Conservation (phyloP, 2,329 filamentous ascomycete species). For the Colletotrichum viniferum region DNA sequence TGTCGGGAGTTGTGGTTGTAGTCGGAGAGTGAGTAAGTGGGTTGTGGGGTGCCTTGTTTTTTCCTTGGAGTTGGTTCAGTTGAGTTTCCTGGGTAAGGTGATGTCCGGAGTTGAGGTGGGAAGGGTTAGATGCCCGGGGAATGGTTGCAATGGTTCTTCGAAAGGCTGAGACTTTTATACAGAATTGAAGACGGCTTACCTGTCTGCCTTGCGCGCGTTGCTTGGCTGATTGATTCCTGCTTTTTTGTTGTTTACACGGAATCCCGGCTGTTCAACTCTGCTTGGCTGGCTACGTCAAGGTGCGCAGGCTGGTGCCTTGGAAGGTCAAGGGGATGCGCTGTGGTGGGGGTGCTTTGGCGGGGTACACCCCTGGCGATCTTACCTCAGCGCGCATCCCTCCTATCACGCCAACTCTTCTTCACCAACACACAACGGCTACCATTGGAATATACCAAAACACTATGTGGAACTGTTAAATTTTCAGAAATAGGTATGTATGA, state of each 20-base stretch:
- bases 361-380: conserved; percentile 1
- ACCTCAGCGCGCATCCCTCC: neutral
- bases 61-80: neutral
- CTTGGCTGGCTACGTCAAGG: conserved; percentile 18
- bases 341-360: conserved; percentile 10
- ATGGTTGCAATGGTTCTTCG: neutral
- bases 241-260: conserved; percentile 14
- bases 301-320: conserved; percentile 10
- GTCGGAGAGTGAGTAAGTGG: neutral
- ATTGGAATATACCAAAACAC: neutral
- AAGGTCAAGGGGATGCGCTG: neutral
- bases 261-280: neutral
- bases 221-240: conserved; percentile 7
- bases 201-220: neutral
- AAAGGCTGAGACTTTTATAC: neutral
- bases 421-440: neutral
- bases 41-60: neutral
- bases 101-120: neutral
- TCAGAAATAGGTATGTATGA: neutral
- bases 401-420: neutral
- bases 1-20: conserved; percentile 19
- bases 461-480: neutral
- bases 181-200: neutral
- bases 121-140: neutral
- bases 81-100: neutral